phyloP scores from a whole-genome alignment of 495 filamentous ascomycete genomes.

The Monascus purpureus region DNA sequence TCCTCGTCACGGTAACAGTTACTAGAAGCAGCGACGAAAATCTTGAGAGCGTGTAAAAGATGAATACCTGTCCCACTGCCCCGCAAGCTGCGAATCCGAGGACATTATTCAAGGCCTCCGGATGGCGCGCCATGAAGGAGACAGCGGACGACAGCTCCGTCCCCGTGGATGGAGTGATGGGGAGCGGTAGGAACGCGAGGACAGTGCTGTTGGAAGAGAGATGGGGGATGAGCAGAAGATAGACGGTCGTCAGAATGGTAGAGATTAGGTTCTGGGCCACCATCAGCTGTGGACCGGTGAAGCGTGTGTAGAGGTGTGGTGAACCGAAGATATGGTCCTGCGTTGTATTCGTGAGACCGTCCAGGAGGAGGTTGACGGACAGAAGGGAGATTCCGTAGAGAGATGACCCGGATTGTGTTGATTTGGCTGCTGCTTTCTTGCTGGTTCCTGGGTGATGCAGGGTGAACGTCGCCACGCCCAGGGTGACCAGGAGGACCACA shows the following conservation, averaged over 20 bases:
- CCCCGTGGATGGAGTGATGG: slow-evolving; percentile 34
- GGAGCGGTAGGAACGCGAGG: slow-evolving; percentile 50
- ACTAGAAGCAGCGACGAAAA: slow-evolving; percentile 89
- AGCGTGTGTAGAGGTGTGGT: slow-evolving; percentile 46
- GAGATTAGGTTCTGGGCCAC: slow-evolving; percentile 86
- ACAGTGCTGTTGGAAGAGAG: slow-evolving; percentile 51
- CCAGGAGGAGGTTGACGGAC: slow-evolving; percentile 84
- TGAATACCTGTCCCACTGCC: slow-evolving; percentile 89
- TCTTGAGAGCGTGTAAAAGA: slow-evolving; percentile 86
- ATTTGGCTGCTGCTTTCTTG: slow-evolving; percentile 45
- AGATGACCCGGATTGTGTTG: slow-evolving; percentile 36
- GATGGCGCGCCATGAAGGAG: slow-evolving; percentile 63
- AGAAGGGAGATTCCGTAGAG: slow-evolving; percentile 73
- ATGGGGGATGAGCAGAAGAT: slow-evolving; percentile 67
- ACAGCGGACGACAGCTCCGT: slow-evolving; percentile 69
- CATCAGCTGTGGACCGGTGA: slow-evolving; percentile 97
- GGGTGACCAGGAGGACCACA: slow-evolving; percentile 79
- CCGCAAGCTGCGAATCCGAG: slow-evolving; percentile 86
- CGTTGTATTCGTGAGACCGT: slow-evolving; percentile 89
- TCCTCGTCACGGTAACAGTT: slow-evolving; percentile 91
- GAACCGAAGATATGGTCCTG: slow-evolving; percentile 87
- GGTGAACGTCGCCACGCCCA: slow-evolving; percentile 90
- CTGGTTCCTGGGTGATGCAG: slow-evolving; percentile 63
- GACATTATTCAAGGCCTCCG: slow-evolving; percentile 68
- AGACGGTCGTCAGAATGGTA: slow-evolving; percentile 57